Evolutionary conservation across 805 yeast species (phyloP), one percentile per base, ranked within the genome.

Genomic region (Pichia scutulata): DNA sequence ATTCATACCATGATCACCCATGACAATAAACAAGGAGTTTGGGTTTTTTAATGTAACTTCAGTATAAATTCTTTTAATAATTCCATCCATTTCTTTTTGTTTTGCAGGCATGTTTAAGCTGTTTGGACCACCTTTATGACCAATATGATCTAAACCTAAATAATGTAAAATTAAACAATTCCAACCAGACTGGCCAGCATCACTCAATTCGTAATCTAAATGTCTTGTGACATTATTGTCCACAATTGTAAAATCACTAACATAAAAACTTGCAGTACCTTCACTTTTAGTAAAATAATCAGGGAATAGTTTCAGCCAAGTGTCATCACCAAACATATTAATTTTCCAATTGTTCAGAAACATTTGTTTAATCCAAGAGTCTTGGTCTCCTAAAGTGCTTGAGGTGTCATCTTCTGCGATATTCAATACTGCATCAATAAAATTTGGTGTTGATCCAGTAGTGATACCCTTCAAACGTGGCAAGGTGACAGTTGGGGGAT

Each of bases 1-100:
- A 61, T 89, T 89, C 97, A 90, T 90, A 4, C 97, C 98, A 65
- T 90, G 98, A 59, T 90, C 98, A 0, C 98, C 98, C 72, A 86
- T 69, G 0, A 90, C 77, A 6, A 90, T 77, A 22, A 92, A 66
- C 45, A 93, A 64, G 0, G 96, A 84, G 3, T 70, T 62, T 2
- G 72, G 63, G 18, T 70, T 60, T 1, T 67, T 61, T 13, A 42
- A 23, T 7, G 65, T 53, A 4, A 56, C 55, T 3, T 57, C 50
- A 18, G 62, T 49, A 60, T 79, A 87, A 0, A 92, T 63, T 37
- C 69, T 60, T 44, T 72, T 54, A 2, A 90, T 68, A 1, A 93
- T 76, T 0, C 52, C 56, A 63, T 93, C 97, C 96, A 93, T 88
- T 64, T 93, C 99, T 5, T 48, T 51, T 54, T 89, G 97, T 60